Base-by-base conservation (phyloP, 306 rosid species). In the Vigna reflexopilosa region DNA sequence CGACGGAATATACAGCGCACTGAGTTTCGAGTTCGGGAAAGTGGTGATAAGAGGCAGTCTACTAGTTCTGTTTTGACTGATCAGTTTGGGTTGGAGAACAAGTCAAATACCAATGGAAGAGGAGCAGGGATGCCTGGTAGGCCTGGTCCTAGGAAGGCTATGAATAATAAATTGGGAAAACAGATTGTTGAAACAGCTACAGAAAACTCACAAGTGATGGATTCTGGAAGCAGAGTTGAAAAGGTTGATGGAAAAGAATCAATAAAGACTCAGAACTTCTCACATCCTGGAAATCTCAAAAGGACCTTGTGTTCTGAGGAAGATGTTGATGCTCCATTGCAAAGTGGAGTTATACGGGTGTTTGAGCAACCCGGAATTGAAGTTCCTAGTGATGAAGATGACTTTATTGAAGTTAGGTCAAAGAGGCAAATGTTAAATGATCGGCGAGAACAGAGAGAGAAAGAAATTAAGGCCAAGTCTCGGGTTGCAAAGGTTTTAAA, bases 321-420 rank as follows among this genome's bases (percentile, higher is more conserved):
- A 56, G 97, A 89, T 79, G 93, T 81, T 58, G 94, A 92, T 73
- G 91, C 92, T 77, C 91, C 98, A 79, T 61, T 92, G 87, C 97
- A 91, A 75, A 95, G 98, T 78, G 98, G 98, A 28, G 82, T 95
- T 82, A 88, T 95, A 10, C 97, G 97, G 2, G 93, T 95, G 57
- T 95, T 87, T 82, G 93, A 88, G 93, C 98, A 95, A 83, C 93
- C 97, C 79, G 98, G 98, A 83, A 95, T 95, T 63, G 98, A 95
- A 86, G 98, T 90, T 76, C 97, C 98, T 26, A 95, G 97, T 73
- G 98, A 95, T 85, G 98, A 92, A 80, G 98, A 91, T 74, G 97
- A 95, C 89, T 95, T 95, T 64, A 95, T 95, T 77, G 97, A 95
- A 84, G 98, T 95, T 74, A 86, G 98, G 84, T 95, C 98, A 50